These are phyloP conservation scores for Laetiporus sulphureus DNA, from an alignment of 1,284 basidiomycete species.

Conservation along the genomic window DNA sequence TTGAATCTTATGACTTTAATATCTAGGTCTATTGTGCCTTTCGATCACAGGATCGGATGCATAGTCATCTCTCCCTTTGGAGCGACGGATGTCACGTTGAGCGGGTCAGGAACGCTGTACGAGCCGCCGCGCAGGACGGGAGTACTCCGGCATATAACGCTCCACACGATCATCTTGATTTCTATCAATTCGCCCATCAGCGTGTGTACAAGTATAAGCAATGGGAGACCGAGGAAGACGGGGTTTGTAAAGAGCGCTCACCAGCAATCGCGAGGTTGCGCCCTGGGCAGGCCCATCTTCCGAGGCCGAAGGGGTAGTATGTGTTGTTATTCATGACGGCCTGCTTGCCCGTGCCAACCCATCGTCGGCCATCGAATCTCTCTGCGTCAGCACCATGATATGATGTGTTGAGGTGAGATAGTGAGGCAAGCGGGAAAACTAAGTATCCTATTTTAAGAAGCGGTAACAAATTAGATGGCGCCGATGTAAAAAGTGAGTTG, in stretches of 20 bases:
- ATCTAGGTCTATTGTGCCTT: no score
- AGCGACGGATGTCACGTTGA: conserved; percentile 25
- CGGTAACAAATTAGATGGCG: neutral
- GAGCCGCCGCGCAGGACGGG: conserved; percentile 25
- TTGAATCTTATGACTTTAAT: no score
- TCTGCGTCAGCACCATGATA: conserved; percentile 23
- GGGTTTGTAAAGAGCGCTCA: no score
- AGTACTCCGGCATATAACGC: conserved; percentile 26
- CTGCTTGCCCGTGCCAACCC: conserved; percentile 26
- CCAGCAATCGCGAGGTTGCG: conserved; percentile 29
- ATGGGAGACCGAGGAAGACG: no score
- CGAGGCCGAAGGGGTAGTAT: conserved; percentile 31
- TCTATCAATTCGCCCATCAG: conserved; percentile 17
- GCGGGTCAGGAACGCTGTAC: conserved; percentile 29
- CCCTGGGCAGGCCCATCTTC: conserved; percentile 32
- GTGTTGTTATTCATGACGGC: conserved; percentile 26
- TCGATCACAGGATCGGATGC: no score
- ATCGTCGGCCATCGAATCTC: conserved; percentile 28
- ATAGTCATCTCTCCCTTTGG: no score
- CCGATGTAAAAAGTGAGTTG: no score
- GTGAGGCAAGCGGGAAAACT: conserved; percentile 27
- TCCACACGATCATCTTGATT: conserved; percentile 31
- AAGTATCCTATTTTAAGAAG: no score
- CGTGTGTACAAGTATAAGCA: neutral
- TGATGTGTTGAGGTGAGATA: conserved; percentile 24